These are phyloP conservation scores for Plectosphaerella plurivora DNA, from an alignment of 2,329 filamentous ascomycete genomes.

Conservation along the genomic window DNA sequence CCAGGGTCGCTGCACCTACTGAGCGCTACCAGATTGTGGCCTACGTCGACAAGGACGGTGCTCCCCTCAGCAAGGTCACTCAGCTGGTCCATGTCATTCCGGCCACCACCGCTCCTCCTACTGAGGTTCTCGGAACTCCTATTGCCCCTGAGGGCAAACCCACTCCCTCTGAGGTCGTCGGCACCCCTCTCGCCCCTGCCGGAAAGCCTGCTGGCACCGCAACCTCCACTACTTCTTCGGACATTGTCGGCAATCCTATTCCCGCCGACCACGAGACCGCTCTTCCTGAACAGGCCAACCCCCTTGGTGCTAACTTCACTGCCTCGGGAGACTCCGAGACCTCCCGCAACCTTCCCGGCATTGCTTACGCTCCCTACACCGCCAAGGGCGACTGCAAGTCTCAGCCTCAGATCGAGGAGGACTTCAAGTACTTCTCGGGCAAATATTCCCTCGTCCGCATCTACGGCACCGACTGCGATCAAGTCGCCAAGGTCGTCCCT, in stretches of 20 bases:
- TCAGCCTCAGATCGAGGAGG: slow-evolving; percentile 54
- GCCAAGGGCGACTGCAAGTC: slow-evolving; percentile 61
- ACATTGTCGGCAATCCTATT: background rate
- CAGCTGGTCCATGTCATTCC: slow-evolving; percentile 27
- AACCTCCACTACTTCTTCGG: background rate
- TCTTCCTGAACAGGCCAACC: background rate
- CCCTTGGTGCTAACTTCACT: too few relatives aligned
- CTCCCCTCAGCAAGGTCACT: slow-evolving; percentile 40
- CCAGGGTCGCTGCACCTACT: slow-evolving; percentile 30
- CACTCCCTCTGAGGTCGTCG: background rate
- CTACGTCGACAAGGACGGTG: slow-evolving; percentile 55
- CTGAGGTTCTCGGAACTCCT: background rate
- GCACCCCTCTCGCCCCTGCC: background rate
- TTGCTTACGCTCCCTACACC: slow-evolving; percentile 47
- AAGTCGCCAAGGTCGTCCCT: slow-evolving; percentile 57
- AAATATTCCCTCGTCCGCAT: slow-evolving; percentile 64
- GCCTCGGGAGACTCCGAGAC: background rate
- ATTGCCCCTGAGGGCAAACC: background rate
- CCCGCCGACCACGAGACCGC: background rate
- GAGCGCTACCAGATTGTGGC: slow-evolving; percentile 47
- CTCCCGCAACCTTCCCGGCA: slow-evolving; percentile 24
- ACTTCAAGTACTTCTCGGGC: slow-evolving; percentile 52
- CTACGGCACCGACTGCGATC: slow-evolving; percentile 78
- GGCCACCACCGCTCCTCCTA: slow-evolving; percentile 3
- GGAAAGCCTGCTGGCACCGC: background rate